Evolutionary conservation across 1,284 basidiomycete genomes (phyloP), one percentile per base, ranked within the genome.

Genomic region (Abortiporus biennis): DNA sequence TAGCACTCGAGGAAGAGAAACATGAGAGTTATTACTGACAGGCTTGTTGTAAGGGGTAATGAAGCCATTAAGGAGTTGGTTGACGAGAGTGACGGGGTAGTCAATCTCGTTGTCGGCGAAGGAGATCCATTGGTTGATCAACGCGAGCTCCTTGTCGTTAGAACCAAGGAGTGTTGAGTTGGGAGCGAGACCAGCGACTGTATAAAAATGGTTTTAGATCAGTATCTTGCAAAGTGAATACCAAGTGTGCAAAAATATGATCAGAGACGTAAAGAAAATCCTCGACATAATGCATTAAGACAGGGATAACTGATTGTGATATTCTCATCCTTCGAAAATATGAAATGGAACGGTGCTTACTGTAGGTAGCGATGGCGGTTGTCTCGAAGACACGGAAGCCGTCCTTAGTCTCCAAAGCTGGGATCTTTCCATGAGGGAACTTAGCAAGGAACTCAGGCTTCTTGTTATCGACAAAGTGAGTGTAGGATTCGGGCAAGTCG

Each of bases 341-440:
- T 59, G 45, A 53, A 43, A 40, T 54, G 61, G 52, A 57, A 54
- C 50, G 48, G 54, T 43, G 85, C 93, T 81, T 68, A 97, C 94
- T 57, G 69, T 96, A 94, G 51, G 80, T 83, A 40, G 89, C 84
- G 62, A 98, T 92, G 45, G 92, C 82, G 47, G 70, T 64, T 43
- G 76, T 72, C 74, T 96, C 94, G 55, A 80, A 78, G 49, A 98
- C 69, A 54, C 71, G 72, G 72, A 92, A 80, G 47, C 92, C 92
- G 62, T 95, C 82, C 33, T 72, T 65, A 40, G 72, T 70, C 63
- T 92, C 87, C 45, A 89, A 79, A 27, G 83, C 83, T 32, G 95
- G 94, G 54, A 94, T 79, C 72, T 89, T 90, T 49, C 85, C 89
- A 52, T 78, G 73, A 34, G 87, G 83, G 68, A 91, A 92, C 64